Percentiles rank a stretch among this genome's conserved stretches.
phyloP scores from a whole-genome alignment of 257 asterid genomes.

The Jasminum sambac region DNA sequence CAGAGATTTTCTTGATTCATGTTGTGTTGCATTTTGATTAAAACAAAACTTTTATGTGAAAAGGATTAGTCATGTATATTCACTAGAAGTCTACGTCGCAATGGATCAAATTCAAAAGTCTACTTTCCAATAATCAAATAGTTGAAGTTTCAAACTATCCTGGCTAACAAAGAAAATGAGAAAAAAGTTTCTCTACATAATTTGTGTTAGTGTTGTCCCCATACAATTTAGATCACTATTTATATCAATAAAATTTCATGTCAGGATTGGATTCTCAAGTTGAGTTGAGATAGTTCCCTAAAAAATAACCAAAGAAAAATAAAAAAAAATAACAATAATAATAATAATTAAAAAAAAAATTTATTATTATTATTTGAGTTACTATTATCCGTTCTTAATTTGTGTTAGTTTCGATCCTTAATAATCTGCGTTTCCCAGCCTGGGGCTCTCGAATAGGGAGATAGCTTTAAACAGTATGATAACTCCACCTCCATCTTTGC shows the following conservation, averaged over 20 bases:
- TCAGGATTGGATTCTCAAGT: no score
- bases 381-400: no score
- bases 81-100: not conserved
- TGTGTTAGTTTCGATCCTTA: no score
- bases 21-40: not conserved
- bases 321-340: no score
- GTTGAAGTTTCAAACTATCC: constrained; percentile 10
- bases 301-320: no score
- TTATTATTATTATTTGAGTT: no score
- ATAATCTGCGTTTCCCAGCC: not conserved
- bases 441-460: not conserved
- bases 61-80: not conserved
- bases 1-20: not conserved
- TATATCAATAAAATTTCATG: no score
- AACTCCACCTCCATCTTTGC: constrained; percentile 8
- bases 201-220: not conserved
- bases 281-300: no score
- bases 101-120: not conserved
- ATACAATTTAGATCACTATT: no score
- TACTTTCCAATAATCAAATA: not conserved
- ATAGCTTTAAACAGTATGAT: not conserved
- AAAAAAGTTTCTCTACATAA: not conserved
- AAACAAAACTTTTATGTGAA: not conserved
- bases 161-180: constrained; percentile 1
- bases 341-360: no score